Evolutionary conservation across 805 yeast genomes (phyloP).

Genomic region (Kodamaea kakaduensis): DNA sequence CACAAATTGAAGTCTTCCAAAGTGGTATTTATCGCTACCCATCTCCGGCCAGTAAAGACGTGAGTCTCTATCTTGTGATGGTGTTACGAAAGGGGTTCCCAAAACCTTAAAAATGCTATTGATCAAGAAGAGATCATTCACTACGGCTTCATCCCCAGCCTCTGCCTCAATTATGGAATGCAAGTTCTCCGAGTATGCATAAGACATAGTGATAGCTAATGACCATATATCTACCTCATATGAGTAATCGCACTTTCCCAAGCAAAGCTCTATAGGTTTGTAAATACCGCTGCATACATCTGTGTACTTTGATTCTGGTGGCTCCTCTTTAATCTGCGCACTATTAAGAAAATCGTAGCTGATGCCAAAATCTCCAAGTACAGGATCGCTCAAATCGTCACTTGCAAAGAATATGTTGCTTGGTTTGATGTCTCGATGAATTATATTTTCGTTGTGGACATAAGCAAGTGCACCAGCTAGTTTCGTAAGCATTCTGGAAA

Average conservation of each 20-base stretch:
- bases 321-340: constrained; percentile 32
- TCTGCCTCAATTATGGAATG: constrained; percentile 30
- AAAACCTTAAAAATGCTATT: constrained; percentile 49
- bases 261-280: constrained; percentile 70
- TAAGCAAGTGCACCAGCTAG: constrained; percentile 21
- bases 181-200: constrained; percentile 38
- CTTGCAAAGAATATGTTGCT: constrained; percentile 28
- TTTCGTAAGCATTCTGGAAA: constrained; percentile 10
- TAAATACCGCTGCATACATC: constrained; percentile 65
- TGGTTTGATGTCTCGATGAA: constrained; percentile 43
- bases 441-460: constrained; percentile 31
- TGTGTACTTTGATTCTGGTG: constrained; percentile 37
- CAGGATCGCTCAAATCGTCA: constrained; percentile 23
- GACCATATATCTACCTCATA: constrained; percentile 69
- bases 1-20: constrained; percentile 24
- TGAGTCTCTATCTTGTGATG: constrained; percentile 4
- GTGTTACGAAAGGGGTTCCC: constrained; percentile 56
- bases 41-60: constrained; percentile 36
- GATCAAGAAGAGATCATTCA: constrained; percentile 58
- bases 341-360: constrained; percentile 22
- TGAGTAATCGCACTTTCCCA: constrained; percentile 54
- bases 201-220: constrained; percentile 57
- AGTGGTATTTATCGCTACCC: constrained; percentile 25
- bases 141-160: constrained; percentile 35
- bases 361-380: constrained; percentile 66